Evolutionary conservation across 2,329 filamentous ascomycete species (phyloP).

Genomic region (Sarocladium brachiariae): DNA sequence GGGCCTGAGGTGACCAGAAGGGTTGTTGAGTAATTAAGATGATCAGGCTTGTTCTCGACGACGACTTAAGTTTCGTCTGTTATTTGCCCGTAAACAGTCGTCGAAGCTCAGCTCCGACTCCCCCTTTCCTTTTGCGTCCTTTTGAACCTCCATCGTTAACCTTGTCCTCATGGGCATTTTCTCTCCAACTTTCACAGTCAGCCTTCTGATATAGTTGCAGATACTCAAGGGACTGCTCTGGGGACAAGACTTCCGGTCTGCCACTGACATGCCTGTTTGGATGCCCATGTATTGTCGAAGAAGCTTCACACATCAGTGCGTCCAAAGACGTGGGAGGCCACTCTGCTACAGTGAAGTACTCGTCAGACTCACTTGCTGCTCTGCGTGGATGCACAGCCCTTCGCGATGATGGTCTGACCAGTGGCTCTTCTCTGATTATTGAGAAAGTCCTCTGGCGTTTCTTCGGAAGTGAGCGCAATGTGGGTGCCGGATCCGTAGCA

Average conservation of each 20-base stretch:
- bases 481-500: background rate
- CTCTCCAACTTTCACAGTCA: too few species aligned
- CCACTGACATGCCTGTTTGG: background rate
- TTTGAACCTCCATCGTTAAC: background rate
- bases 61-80: too few species aligned
- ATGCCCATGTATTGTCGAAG: constrained; percentile 9
- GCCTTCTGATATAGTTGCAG: constrained; percentile 25
- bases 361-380: constrained; percentile 18
- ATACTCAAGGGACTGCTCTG: constrained; percentile 25
- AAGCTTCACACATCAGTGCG: background rate
- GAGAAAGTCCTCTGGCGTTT: constrained; percentile 16
- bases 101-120: constrained; percentile 19
- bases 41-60: too few species aligned
- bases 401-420: constrained; percentile 32
- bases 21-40: too few species aligned
- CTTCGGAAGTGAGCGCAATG: background rate
- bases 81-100: constrained; percentile 18
- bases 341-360: constrained; percentile 25
- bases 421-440: constrained; percentile 30
- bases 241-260: background rate
- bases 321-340: constrained; percentile 15
- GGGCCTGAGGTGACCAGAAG: too few species aligned
- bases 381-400: constrained; percentile 16
- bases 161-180: background rate
- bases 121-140: constrained; percentile 14